These are phyloP conservation scores for Acanthamoeba culbertsoni DNA, from an alignment of 208 protist species.

Conservation along the genomic window DNA sequence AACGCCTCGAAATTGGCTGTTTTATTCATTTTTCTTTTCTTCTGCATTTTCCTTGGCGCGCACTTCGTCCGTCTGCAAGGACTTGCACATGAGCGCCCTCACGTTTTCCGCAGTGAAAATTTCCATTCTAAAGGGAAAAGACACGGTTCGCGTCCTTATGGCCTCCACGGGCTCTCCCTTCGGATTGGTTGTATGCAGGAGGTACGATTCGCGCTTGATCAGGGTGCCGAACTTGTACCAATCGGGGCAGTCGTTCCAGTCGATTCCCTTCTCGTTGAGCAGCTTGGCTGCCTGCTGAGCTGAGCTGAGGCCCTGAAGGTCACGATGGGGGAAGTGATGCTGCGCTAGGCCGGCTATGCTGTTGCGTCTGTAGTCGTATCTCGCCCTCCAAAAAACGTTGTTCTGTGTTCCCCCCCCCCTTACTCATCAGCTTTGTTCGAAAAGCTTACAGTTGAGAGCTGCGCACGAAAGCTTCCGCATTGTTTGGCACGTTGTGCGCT, in stretches of 20 bases:
- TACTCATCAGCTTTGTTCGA: too few species aligned
- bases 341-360: conserved; percentile 63
- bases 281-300: conserved; percentile 41
- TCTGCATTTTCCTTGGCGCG: neutral
- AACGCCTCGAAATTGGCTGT: neutral
- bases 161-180: neutral
- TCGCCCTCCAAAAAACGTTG: conserved; percentile 67
- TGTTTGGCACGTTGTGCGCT: conserved; percentile 46
- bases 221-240: conserved; percentile 68
- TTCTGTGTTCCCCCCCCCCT: too few species aligned
- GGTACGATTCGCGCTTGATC: conserved; percentile 56
- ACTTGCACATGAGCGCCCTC: neutral
- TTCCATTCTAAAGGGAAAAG: neutral
- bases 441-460: too few species aligned
- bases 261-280: conserved; percentile 31
- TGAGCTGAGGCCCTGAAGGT: conserved; percentile 17
- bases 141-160: neutral
- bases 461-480: conserved; percentile 17
- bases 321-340: conserved; percentile 62
- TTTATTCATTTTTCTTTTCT: neutral
- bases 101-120: neutral
- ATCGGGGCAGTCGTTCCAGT: conserved; percentile 61
- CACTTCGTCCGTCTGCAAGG: neutral
- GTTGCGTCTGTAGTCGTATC: conserved; percentile 66
- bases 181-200: neutral